A percentile compares a stretch with the other conserved stretches of the same genome.
These are phyloP conservation scores for Phialemonium atrogriseum DNA, from an alignment of 2,329 filamentous ascomycete species.

Conservation along the genomic window DNA sequence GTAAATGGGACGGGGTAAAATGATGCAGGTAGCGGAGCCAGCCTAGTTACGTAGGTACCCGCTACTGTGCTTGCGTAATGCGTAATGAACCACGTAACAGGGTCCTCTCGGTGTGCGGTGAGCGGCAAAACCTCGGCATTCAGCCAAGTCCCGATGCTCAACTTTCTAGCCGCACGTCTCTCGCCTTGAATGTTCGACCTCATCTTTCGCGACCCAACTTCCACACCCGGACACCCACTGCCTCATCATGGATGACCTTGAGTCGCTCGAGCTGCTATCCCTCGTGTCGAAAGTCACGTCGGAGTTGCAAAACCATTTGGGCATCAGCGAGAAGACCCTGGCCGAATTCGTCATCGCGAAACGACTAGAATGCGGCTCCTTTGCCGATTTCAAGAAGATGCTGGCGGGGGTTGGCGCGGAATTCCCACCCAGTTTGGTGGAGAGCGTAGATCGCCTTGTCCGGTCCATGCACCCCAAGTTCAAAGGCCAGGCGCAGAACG, in stretches of 20 bases:
- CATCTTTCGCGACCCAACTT: slow-evolving; percentile 38
- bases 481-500: slow-evolving; percentile 42
- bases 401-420: slow-evolving; percentile 70
- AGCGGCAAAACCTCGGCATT: too few relatives aligned
- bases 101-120: too few relatives aligned
- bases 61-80: background rate
- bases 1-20: too few relatives aligned
- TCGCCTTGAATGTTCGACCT: slow-evolving; percentile 38
- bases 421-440: slow-evolving; percentile 79
- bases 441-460: slow-evolving; percentile 85
- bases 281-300: slow-evolving; percentile 91
- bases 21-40: too few relatives aligned
- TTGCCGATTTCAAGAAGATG: slow-evolving; percentile 66
- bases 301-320: slow-evolving; percentile 89
- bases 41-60: too few relatives aligned
- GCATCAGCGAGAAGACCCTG: slow-evolving; percentile 86
- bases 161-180: slow-evolving; percentile 24
- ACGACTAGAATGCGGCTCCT: slow-evolving; percentile 63
- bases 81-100: too few relatives aligned
- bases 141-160: too few relatives aligned
- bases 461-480: slow-evolving; percentile 86
- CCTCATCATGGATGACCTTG: slow-evolving; percentile 78
- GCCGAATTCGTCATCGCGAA: slow-evolving; percentile 95
- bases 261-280: slow-evolving; percentile 84
- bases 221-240: too few relatives aligned